Base-by-base conservation (phyloP, 192 early-diverging fungal genomes). In the Spinellus fusiger region DNA sequence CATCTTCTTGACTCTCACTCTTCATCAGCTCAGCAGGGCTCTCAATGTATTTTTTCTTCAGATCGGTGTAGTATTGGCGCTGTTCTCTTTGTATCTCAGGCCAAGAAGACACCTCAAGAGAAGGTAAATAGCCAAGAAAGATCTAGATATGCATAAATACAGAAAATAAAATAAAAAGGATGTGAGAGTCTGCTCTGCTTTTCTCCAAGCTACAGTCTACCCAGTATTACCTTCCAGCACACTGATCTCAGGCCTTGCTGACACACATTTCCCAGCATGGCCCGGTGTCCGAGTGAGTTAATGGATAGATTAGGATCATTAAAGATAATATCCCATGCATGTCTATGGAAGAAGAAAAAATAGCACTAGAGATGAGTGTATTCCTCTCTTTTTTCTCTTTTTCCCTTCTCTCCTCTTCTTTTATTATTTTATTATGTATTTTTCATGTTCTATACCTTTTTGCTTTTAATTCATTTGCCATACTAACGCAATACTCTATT, bases 1-100 rank as follows among this genome's bases (percentile, higher is more conserved):
- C 73, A 70, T 95, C 89, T 3, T 60, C 78, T 12, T 44, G 40
- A 44, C 40, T 44, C 5, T 72, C 63, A 7, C 47, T 66, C n/a
- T 76, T 73, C 50, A 73, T 72, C 13, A 70, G 55, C 27, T 74
- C 58, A 23, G 73, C 70, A 2, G 89, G 88, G 59, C 80, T 81
- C 37, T 78, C 77, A 34, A 92, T 84, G 62, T 84, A 87, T 49
- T 84, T 80, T 52, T 65, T 69, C 56, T 84, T 82, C 50, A 93
- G 70, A 29, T 89, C 80, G 7, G 70, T 56, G 52, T 93, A 94
- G 28, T 76, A 71, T 49, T 81, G 77, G 3, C 92, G 83, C 61
- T 92, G 82, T 54, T 86, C 78, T 23, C 59, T 49, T 25, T 88
- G 75, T 2, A 82, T 71, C 29, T 77, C 59, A 10, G 77, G 64